These are phyloP conservation scores for Pilasporangium apinafurcum DNA, from an alignment of 352 stramenopile genomes.

Conservation along the genomic window DNA sequence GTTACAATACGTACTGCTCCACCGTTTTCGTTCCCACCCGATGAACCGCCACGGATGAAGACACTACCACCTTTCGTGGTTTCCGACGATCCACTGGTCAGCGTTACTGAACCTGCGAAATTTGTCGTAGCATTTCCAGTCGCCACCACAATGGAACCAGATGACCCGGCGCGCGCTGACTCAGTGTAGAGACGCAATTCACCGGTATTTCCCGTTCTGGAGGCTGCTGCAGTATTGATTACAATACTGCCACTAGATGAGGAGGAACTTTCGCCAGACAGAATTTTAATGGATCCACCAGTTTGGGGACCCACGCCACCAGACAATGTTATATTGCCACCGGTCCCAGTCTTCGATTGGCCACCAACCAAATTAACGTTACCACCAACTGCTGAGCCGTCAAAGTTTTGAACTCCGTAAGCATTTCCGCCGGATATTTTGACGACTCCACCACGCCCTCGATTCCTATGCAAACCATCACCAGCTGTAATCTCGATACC, in stretches of 20 bases:
- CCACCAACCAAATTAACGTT: constrained; percentile 61
- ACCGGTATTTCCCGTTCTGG: constrained; percentile 15
- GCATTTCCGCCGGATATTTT: constrained; percentile 65
- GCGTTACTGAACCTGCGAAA: constrained; percentile 19
- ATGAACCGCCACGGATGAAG: constrained; percentile 23
- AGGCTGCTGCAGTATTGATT: constrained; percentile 18
- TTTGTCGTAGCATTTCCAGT: constrained; percentile 24
- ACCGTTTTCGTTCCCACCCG: constrained; percentile 21
- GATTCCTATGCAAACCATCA: constrained; percentile 66
- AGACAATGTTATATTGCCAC: constrained; percentile 44
- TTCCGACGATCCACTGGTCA: constrained; percentile 27
- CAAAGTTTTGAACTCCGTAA: constrained; percentile 56
- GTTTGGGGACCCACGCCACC: constrained; percentile 34
- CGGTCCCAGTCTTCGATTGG: constrained; percentile 46
- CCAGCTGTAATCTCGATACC: constrained; percentile 50
- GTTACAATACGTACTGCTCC: constrained; percentile 38
- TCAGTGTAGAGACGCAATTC: constrained; percentile 24
- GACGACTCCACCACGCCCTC: constrained; percentile 72
- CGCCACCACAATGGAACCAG: constrained; percentile 30
- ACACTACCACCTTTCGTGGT: constrained; percentile 24
- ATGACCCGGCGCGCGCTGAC: constrained; percentile 8
- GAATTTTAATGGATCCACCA: constrained; percentile 42
- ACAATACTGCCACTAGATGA: constrained; percentile 44
- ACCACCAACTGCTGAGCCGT: constrained; percentile 73
- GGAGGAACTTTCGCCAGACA: constrained; percentile 26